Conservation (phyloP, 2,329 filamentous ascomycete genomes). For the Diplocarpon mali region DNA sequence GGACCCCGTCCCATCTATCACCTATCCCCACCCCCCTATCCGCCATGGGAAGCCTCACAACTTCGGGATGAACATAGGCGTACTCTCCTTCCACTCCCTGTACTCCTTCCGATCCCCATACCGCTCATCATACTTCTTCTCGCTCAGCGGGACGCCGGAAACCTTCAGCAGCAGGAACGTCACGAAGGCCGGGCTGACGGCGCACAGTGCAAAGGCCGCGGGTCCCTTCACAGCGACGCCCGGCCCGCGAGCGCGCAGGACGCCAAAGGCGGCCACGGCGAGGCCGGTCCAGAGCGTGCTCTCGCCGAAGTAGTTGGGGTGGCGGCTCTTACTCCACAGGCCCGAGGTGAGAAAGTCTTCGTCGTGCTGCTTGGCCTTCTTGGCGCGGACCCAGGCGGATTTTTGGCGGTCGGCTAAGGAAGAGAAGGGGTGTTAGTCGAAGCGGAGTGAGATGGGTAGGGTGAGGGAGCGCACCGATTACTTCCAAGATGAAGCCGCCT, state of each 20-base stretch:
- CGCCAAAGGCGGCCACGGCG: constrained; percentile 45
- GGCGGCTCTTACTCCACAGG: constrained; percentile 48
- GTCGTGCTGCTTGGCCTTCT: constrained; percentile 52
- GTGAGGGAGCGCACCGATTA: constrained; percentile 24
- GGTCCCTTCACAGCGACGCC: constrained; percentile 9
- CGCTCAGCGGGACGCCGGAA: constrained; percentile 52
- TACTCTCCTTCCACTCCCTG: constrained; percentile 55
- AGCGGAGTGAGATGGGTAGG: too few relatives aligned
- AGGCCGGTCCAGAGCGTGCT: constrained; percentile 58
- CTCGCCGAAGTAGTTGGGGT: constrained; percentile 67
- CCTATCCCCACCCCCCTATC: too few relatives aligned
- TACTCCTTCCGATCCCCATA: constrained; percentile 56
- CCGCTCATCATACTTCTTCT: constrained; percentile 55
- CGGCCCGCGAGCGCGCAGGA: constrained; percentile 20
- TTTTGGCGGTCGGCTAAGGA: constrained; percentile 50
- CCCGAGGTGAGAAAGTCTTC: constrained; percentile 56
- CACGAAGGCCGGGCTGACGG: constrained; percentile 52
- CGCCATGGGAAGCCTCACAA: background rate
- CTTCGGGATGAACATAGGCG: constrained; percentile 53
- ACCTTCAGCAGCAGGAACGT: constrained; percentile 52
- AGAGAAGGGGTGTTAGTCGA: too few relatives aligned
- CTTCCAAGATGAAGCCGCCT: constrained; percentile 49
- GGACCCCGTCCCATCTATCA: too few relatives aligned
- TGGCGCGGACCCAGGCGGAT: constrained; percentile 46
- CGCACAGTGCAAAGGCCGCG: constrained; percentile 30